Evolutionary conservation across 2,329 filamentous ascomycete genomes (phyloP).

Genomic region (Thelonectria rubi): DNA sequence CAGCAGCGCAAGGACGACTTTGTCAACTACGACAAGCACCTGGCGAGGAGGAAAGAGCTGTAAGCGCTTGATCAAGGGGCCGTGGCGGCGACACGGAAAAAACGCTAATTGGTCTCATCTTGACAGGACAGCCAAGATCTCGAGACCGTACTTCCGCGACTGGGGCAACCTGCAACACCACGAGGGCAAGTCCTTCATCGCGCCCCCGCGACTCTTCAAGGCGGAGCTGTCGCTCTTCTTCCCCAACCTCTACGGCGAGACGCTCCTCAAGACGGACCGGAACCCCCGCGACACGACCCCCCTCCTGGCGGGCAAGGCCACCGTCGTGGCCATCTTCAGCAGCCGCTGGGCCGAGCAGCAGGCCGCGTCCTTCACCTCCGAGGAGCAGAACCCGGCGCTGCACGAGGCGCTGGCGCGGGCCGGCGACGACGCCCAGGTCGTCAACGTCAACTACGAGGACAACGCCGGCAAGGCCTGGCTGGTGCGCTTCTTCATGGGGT

Average conservation of each 20-base stretch:
- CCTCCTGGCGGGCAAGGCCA: constrained; percentile 75
- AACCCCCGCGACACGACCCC: constrained; percentile 75
- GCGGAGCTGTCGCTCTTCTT: constrained; percentile 87
- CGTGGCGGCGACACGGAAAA: not conserved
- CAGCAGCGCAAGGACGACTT: constrained; percentile 80
- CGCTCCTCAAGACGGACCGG: constrained; percentile 67
- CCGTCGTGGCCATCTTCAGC: constrained; percentile 83
- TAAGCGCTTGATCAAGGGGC: constrained; percentile 49
- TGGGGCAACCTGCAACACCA: constrained; percentile 85
- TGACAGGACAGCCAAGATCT: constrained; percentile 74
- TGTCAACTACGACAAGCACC: constrained; percentile 84
- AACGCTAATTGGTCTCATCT: constrained; percentile 20
- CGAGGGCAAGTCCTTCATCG: constrained; percentile 91
- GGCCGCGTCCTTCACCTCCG: constrained; percentile 74
- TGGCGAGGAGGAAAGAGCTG: constrained; percentile 79
- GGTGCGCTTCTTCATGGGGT: constrained; percentile 64
- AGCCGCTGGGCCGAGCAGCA: constrained; percentile 88
- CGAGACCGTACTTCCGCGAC: constrained; percentile 94
- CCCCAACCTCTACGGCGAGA: constrained; percentile 87
- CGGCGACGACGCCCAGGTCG: constrained; percentile 70
- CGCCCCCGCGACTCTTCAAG: constrained; percentile 85
- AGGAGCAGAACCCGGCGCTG: constrained; percentile 74
- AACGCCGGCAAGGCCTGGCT: constrained; percentile 74
- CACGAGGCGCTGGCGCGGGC: constrained; percentile 66
- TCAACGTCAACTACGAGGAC: constrained; percentile 90